Evolutionary conservation across 2,329 filamentous ascomycete species (phyloP).

Genomic region (Botrytis fabae): DNA sequence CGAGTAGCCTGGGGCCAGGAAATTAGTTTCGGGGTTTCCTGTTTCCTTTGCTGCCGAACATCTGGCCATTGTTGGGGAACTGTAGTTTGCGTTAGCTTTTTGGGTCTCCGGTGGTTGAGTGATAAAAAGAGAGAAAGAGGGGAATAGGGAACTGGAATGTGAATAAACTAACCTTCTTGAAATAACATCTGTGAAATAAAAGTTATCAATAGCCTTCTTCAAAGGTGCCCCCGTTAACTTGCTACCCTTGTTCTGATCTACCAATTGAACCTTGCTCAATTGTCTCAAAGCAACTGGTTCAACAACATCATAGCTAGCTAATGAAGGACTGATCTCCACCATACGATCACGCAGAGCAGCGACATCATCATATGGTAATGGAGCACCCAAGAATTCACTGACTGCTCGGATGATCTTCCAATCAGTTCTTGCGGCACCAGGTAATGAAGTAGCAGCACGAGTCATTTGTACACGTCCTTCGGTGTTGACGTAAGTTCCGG

Average conservation of each 20-base stretch:
- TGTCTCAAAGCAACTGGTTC: conserved; percentile 74
- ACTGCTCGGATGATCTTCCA: conserved; percentile 98
- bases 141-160: too few relatives aligned
- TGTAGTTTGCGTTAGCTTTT: conserved; percentile 42
- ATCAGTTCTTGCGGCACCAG: conserved; percentile 88
- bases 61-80: conserved; percentile 97
- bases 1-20: conserved; percentile 68
- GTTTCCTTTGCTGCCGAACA: conserved; percentile 91
- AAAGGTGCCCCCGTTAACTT: conserved; percentile 72
- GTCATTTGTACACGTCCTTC: conserved; percentile 95
- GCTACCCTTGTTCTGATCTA: conserved; percentile 91
- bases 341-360: conserved; percentile 88
- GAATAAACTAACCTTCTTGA: conserved; percentile 74
- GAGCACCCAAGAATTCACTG: conserved; percentile 84
- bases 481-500: conserved; percentile 94
- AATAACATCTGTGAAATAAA: conserved; percentile 97
- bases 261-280: conserved; percentile 89
- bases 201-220: conserved; percentile 88
- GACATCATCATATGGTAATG: conserved; percentile 91
- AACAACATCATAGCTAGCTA: conserved; percentile 86
- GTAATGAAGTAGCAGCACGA: conserved; percentile 82
- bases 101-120: conserved; percentile 19
- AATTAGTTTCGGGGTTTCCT: conserved; percentile 74
- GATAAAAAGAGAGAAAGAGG: not conserved
- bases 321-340: conserved; percentile 88